phyloP scores from a whole-genome alignment of 2,329 filamentous ascomycete genomes.

The Calonectria naviculata region DNA sequence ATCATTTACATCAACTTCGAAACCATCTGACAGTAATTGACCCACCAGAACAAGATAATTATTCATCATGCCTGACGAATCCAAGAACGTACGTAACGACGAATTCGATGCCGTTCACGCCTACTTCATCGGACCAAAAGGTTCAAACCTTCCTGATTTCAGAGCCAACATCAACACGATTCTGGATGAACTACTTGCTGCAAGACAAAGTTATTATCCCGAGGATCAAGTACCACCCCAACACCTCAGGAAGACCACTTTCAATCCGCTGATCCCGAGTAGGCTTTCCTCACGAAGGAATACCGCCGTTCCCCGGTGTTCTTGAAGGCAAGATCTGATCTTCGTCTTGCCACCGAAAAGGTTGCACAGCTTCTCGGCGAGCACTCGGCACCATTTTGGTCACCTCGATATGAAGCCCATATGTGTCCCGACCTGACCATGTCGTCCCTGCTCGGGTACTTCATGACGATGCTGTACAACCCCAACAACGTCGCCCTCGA shows the following conservation, averaged over 20 bases:
- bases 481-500: constrained; percentile 61
- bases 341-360: constrained; percentile 48
- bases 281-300: constrained; percentile 48
- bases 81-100: constrained; percentile 12
- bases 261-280: constrained; percentile 18
- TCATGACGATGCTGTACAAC: constrained; percentile 62
- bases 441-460: constrained; percentile 56
- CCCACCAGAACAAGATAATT: neutral
- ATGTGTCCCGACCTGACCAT: constrained; percentile 58
- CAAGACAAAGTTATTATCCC: constrained; percentile 48
- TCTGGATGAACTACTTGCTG: constrained; percentile 48
- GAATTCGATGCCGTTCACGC: constrained; percentile 43
- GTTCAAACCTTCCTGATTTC: constrained; percentile 54
- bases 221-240: constrained; percentile 46
- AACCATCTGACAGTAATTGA: neutral
- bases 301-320: constrained; percentile 50
- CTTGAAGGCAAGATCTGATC: constrained; percentile 43
- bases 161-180: constrained; percentile 51
- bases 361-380: constrained; percentile 52
- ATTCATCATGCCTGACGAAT: neutral
- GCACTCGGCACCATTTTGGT: constrained; percentile 59
- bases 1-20: neutral
- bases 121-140: constrained; percentile 56
- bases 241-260: neutral
- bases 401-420: constrained; percentile 57